A percentile compares a stretch with the other conserved stretches of the same genome.
phyloP scores from a whole-genome alignment of 129 eudicot species.

The Saposhnikovia divaricata region DNA sequence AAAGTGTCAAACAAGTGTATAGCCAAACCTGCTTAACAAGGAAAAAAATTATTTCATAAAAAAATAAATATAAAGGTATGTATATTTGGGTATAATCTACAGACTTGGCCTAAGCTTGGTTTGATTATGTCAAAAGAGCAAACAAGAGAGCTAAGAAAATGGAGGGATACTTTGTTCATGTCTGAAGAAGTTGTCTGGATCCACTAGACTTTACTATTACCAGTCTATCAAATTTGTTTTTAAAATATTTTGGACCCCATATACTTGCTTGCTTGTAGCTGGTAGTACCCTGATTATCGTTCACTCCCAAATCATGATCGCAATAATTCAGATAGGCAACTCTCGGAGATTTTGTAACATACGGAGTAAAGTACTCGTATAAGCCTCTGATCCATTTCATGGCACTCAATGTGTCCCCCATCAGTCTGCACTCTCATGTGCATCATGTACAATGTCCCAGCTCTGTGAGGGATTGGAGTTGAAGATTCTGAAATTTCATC shows the following conservation, averaged over 20 bases:
- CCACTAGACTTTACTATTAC: neutral
- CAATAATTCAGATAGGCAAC: neutral
- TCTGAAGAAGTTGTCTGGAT: neutral
- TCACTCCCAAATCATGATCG: neutral
- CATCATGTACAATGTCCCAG: too few relatives aligned
- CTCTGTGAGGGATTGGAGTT: neutral
- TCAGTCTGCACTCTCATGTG: neutral
- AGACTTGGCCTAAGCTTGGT: too few relatives aligned
- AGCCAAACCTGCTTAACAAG: too few relatives aligned
- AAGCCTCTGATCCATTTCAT: neutral
- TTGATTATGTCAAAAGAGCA: too few relatives aligned
- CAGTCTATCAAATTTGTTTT: neutral
- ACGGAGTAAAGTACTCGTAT: neutral
- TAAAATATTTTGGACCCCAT: neutral
- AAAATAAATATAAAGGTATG: too few relatives aligned
- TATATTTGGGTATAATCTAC: too few relatives aligned
- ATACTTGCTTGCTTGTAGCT: conserved; percentile 2
- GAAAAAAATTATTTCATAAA: too few relatives aligned
- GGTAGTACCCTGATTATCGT: neutral
- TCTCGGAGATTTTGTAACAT: neutral
- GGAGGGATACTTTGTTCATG: too few relatives aligned
- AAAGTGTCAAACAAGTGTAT: too few relatives aligned
- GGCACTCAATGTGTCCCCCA: neutral
- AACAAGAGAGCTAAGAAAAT: too few relatives aligned
- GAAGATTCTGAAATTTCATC: conserved; percentile 3